Percentiles rank a stretch among this genome's conserved stretches.
Evolutionary conservation across 1,284 basidiomycete species (phyloP).

Genomic region (Ganoderma lingzhi): DNA sequence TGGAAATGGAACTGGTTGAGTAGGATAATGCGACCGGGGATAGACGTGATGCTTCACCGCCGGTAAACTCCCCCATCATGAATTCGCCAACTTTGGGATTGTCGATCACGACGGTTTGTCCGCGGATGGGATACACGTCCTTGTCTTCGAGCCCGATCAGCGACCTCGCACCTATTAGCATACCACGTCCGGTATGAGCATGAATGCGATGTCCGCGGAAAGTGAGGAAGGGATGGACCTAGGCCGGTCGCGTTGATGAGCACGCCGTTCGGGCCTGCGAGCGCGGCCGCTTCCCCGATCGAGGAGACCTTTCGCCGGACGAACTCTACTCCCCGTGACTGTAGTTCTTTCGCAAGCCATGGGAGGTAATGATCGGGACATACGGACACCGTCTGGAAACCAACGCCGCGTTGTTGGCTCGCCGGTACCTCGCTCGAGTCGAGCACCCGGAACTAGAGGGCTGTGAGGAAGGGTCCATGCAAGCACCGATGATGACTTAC

Average conservation of each 20-base stretch:
- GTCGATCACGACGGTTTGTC: conserved; percentile 83
- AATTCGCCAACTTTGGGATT: conserved; percentile 67
- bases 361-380: conserved; percentile 57
- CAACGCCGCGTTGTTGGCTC: conserved; percentile 47
- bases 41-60: background rate
- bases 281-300: conserved; percentile 50
- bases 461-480: background rate
- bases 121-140: conserved; percentile 80
- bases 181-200: background rate
- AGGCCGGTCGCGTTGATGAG: conserved; percentile 59
- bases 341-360: conserved; percentile 54
- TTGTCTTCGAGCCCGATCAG: conserved; percentile 85
- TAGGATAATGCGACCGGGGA: background rate
- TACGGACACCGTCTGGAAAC: conserved; percentile 56
- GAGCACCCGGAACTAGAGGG: conserved; percentile 50
- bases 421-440: conserved; percentile 45
- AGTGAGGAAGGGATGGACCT: conserved; percentile 40
- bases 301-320: conserved; percentile 41
- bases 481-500: conserved; percentile 44
- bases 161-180: conserved; percentile 63
- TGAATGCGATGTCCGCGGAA: conserved; percentile 1
- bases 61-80: conserved; percentile 34
- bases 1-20: background rate
- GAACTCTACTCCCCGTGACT: conserved; percentile 42
- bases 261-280: conserved; percentile 46